A percentile compares a stretch with the other conserved stretches of the same genome.
Conservation (phyloP, 2,329 filamentous ascomycete genomes). For the Aureobasidium leucospermi region DNA sequence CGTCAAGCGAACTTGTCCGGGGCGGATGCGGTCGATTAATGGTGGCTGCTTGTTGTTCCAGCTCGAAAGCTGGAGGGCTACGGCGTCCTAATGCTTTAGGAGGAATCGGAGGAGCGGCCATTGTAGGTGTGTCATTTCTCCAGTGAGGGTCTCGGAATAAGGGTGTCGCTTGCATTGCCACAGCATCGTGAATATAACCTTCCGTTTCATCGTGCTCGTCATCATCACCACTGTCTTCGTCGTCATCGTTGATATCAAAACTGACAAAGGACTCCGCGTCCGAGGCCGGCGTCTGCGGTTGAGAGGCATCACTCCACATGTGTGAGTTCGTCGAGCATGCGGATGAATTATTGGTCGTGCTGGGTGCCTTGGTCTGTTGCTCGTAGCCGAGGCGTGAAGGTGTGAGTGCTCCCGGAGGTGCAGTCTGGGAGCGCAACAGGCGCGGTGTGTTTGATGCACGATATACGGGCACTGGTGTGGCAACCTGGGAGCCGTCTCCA, state of each 20-base stretch:
- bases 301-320: constrained; percentile 22
- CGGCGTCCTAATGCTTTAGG: constrained; percentile 9
- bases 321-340: constrained; percentile 18
- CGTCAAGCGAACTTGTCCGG: constrained; percentile 9
- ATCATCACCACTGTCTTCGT: background rate
- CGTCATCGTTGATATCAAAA: constrained; percentile 13
- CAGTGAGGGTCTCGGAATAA: background rate
- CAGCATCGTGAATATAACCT: background rate
- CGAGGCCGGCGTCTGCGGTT: constrained; percentile 22
- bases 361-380: constrained; percentile 10
- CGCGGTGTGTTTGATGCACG: constrained; percentile 15
- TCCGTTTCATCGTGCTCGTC: background rate
- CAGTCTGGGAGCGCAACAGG: constrained; percentile 23
- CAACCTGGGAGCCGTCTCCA: constrained; percentile 1
- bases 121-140: background rate
- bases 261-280: constrained; percentile 15
- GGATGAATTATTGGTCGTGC: constrained; percentile 12
- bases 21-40: background rate
- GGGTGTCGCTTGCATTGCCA: constrained; percentile 2
- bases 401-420: constrained; percentile 18
- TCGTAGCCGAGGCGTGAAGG: constrained; percentile 16
- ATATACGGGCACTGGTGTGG: constrained; percentile 15
- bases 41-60: background rate
- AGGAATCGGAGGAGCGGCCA: background rate
- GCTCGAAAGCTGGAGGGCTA: constrained; percentile 1